Evolutionary conservation across 2,329 filamentous ascomycete species (phyloP).

Genomic region (Coniella lustricola): DNA sequence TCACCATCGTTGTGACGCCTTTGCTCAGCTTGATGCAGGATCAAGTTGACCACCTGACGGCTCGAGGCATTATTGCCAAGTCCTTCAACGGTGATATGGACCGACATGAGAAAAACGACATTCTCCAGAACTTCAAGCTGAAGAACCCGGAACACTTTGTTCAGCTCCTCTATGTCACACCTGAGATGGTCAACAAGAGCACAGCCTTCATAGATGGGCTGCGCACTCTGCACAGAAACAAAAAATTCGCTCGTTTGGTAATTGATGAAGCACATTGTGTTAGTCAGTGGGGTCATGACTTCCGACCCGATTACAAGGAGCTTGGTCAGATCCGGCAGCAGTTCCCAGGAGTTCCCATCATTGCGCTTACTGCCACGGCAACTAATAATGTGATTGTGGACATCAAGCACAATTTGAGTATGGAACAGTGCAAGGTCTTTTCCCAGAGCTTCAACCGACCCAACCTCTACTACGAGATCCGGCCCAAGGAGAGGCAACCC

Average conservation of each 20-base stretch:
- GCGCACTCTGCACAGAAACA: constrained; percentile 57
- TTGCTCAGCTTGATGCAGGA: constrained; percentile 95
- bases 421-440: constrained; percentile 70
- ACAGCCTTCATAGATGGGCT: constrained; percentile 59
- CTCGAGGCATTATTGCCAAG: constrained; percentile 69
- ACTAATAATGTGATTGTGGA: constrained; percentile 90
- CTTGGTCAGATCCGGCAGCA: constrained; percentile 66
- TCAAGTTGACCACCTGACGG: constrained; percentile 76
- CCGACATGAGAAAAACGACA: constrained; percentile 52
- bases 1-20: constrained; percentile 93
- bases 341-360: constrained; percentile 77
- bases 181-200: constrained; percentile 92
- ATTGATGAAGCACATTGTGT: constrained; percentile 99
- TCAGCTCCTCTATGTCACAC: constrained; percentile 89
- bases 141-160: constrained; percentile 66
- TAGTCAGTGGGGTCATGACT: constrained; percentile 98
- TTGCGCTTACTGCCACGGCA: constrained; percentile 92
- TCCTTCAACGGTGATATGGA: constrained; percentile 74
- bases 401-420: constrained; percentile 84
- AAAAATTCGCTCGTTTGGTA: constrained; percentile 79
- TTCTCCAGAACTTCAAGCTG: constrained; percentile 58
- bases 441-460: constrained; percentile 95
- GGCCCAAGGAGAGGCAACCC: constrained; percentile 57
- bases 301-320: constrained; percentile 89
- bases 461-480: constrained; percentile 85